phyloP scores from a whole-genome alignment of 192 early-diverging fungal species.

The Coemansia asiatica region DNA sequence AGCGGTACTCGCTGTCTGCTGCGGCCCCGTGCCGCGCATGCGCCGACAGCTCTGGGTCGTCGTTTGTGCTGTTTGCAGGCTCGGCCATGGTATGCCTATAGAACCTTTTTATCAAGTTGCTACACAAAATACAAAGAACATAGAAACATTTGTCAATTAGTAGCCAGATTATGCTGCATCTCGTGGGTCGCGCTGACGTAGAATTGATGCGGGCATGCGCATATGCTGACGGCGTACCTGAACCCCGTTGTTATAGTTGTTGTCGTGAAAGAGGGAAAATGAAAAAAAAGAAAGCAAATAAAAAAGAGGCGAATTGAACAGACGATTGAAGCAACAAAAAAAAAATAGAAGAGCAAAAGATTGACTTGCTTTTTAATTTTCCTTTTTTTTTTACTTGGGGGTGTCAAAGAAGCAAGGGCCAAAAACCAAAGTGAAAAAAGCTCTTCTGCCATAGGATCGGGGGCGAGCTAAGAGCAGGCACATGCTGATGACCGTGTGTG shows the following conservation, averaged over 20 bases:
- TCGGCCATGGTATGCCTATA: conserved; percentile 48
- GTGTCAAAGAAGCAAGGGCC: no score
- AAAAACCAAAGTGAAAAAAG: no score
- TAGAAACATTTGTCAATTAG: background rate
- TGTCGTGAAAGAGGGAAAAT: background rate
- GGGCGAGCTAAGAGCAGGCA: background rate
- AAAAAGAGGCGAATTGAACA: background rate
- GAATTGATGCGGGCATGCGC: background rate
- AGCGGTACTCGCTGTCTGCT: conserved; percentile 21
- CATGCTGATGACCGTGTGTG: no score
- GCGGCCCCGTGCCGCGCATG: conserved; percentile 5
- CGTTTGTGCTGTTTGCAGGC: conserved; percentile 24
- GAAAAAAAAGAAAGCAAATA: background rate
- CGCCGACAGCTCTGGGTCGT: conserved; percentile 3
- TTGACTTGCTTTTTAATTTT: background rate
- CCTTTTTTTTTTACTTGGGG: background rate
- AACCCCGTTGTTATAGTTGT: conserved; percentile 8
- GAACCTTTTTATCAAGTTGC: conserved; percentile 31
- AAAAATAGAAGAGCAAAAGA: background rate
- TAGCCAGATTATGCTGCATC: background rate
- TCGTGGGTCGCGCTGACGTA: background rate
- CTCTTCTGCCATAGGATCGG: no score
- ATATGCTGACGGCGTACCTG: conserved; percentile 13
- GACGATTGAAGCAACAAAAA: background rate
- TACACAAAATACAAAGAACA: conserved; percentile 9